phyloP scores from a whole-genome alignment of 345 rosid species.

The Lenwebbia sp. region DNA sequence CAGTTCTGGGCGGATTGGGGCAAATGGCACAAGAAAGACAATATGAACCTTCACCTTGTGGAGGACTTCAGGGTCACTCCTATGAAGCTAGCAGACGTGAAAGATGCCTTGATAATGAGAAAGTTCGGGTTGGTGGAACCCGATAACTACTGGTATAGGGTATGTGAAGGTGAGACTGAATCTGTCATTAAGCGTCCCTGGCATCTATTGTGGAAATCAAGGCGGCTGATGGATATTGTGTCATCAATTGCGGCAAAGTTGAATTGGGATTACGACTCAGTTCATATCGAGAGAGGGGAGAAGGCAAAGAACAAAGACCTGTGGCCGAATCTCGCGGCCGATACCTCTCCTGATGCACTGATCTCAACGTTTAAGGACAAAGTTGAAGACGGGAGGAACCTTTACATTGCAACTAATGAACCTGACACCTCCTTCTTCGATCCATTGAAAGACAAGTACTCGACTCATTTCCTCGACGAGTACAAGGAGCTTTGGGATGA shows the following conservation, averaged over 20 bases:
- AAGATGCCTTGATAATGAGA: slow-evolving; percentile 77
- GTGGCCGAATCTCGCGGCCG: slow-evolving; percentile 79
- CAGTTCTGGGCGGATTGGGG: slow-evolving; percentile 88
- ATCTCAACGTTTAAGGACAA: slow-evolving; percentile 54
- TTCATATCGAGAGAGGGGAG: slow-evolving; percentile 80
- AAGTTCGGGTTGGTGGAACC: slow-evolving; percentile 88
- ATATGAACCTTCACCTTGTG: slow-evolving; percentile 44
- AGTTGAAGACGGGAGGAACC: slow-evolving; percentile 71
- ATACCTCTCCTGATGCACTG: slow-evolving; percentile 63
- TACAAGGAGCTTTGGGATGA: slow-evolving; percentile 82
- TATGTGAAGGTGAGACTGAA: slow-evolving; percentile 90
- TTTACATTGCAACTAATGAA: slow-evolving; percentile 83
- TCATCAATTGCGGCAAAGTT: slow-evolving; percentile 57
- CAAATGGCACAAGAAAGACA: slow-evolving; percentile 56
- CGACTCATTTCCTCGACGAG: slow-evolving; percentile 77
- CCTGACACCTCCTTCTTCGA: slow-evolving; percentile 50
- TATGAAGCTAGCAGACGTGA: slow-evolving; percentile 55
- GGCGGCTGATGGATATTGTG: slow-evolving; percentile 82
- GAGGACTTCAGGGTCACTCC: slow-evolving; percentile 68
- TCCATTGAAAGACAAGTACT: slow-evolving; percentile 71
- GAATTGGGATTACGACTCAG: slow-evolving; percentile 90
- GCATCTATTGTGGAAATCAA: slow-evolving; percentile 89
- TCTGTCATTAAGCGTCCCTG: slow-evolving; percentile 74
- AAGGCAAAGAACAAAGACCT: slow-evolving; percentile 67
- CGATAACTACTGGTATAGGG: slow-evolving; percentile 93